phyloP scores from a whole-genome alignment of 306 rosid genomes.

The Prunus fruticosa region DNA sequence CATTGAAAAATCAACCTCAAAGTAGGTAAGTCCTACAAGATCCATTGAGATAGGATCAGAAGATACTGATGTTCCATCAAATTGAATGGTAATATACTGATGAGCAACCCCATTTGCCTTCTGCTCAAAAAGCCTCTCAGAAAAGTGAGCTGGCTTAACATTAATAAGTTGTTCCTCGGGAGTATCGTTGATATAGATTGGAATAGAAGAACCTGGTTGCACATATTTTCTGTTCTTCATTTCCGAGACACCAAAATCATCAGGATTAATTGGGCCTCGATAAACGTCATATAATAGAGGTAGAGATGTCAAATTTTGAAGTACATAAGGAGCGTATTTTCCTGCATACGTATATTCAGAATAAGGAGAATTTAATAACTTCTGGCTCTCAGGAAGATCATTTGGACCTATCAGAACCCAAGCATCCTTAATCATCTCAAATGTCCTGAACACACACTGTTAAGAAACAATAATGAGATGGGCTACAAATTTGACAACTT shows the following conservation, averaged over 20 bases:
- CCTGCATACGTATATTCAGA: slow-evolving; percentile 50
- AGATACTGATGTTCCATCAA: slow-evolving; percentile 76
- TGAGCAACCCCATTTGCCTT: slow-evolving; percentile 62
- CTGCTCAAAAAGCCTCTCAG: slow-evolving; percentile 60
- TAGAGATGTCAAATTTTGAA: slow-evolving; percentile 82
- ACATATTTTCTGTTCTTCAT: slow-evolving; percentile 48
- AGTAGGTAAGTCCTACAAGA: slow-evolving; percentile 81
- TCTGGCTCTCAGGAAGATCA: slow-evolving; percentile 46
- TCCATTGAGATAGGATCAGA: slow-evolving; percentile 92
- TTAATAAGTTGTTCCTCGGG: slow-evolving; percentile 55
- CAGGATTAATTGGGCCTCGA: slow-evolving; percentile 46
- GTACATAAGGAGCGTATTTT: slow-evolving; percentile 79
- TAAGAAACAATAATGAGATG: slow-evolving; percentile 14
- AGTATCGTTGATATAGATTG: slow-evolving; percentile 66
- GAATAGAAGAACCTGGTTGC: slow-evolving; percentile 73
- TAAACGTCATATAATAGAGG: slow-evolving; percentile 58
- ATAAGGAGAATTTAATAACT: slow-evolving; percentile 35
- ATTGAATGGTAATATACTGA: slow-evolving; percentile 74
- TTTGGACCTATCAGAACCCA: slow-evolving; percentile 44
- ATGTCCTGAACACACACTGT: slow-evolving; percentile 75
- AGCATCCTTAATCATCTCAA: slow-evolving; percentile 66
- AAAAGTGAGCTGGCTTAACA: slow-evolving; percentile 63
- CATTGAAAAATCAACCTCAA: slow-evolving; percentile 84
- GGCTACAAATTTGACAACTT: neutral
- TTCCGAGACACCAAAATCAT: slow-evolving; percentile 36